Base-by-base conservation (phyloP, 805 yeast genomes). In the Cyberlindnera suaveolens region DNA sequence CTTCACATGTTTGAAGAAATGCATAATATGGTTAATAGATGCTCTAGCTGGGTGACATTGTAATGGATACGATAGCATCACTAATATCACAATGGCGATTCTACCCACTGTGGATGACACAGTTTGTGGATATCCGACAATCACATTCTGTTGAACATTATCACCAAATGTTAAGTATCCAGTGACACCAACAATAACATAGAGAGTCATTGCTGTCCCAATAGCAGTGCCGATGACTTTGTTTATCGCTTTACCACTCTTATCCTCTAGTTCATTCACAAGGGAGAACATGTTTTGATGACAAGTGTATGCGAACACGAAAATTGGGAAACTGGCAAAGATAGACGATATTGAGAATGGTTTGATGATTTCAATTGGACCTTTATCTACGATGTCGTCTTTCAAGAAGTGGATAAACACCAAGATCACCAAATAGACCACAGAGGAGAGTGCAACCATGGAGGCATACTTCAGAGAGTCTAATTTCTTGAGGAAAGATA, bases 211-310 rank as follows among this genome's bases (percentile, higher is more conserved):
- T 1, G 96, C 85, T 5, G 76, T 60, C 1, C 74, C 68, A 47
- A 88, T 75, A 1, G 90, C 79, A 8, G 64, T 49, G 16, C 62
- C 46, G 18, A 82, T 74, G 32, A 86, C 70, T 16, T 55, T 62
- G 44, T 69, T 64, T 47, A 80, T 67, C 30, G 65, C 67, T 6
- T 57, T 46, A n/a, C 75, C 64, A 0, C 83, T 66, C 47, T 72
- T 74, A 51, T 78, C 78, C 27, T 62, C 64, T 26, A 90, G 73
- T 65, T 91, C 98, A 56, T 90, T 91, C 42, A 89, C 76, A 43
- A 90, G 77, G 1, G 96, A 79, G 56, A 87, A 88, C 88, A 87
- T 87, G 65, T 91, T 91, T 62, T 91, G 97, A 58, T 91, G 97
- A 56, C 97, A 93, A 0, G 98, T 91, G 64, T 80, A 91, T 0